These are phyloP conservation scores for Aspergillus latus DNA, from an alignment of 2,329 filamentous ascomycete genomes.

Conservation along the genomic window DNA sequence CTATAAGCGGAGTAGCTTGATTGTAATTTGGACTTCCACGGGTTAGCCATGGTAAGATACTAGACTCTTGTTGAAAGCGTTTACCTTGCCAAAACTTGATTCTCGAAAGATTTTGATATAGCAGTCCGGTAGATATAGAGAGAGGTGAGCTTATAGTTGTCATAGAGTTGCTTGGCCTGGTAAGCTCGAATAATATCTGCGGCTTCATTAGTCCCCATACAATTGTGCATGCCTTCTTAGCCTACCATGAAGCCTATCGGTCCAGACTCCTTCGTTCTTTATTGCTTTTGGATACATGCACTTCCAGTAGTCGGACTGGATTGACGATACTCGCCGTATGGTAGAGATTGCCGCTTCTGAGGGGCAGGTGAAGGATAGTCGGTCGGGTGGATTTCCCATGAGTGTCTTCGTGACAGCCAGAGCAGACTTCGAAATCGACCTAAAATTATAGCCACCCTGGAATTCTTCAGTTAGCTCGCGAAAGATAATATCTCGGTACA, in stretches of 20 bases:
- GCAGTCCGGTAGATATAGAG: constrained; percentile 74
- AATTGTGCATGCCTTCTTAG: not conserved
- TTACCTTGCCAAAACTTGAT: constrained; percentile 79
- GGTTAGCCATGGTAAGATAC: not conserved
- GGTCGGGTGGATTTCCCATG: constrained; percentile 88
- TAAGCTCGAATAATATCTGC: constrained; percentile 73
- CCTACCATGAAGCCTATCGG: constrained; percentile 63
- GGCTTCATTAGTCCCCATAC: constrained; percentile 1
- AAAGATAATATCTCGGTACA: not conserved
- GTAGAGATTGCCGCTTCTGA: constrained; percentile 56
- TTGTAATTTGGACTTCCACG: constrained; percentile 61
- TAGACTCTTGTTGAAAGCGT: constrained; percentile 16
- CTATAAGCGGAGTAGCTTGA: constrained; percentile 65
- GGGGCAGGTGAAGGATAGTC: constrained; percentile 49
- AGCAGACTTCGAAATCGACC: constrained; percentile 88
- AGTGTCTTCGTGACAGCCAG: constrained; percentile 87
- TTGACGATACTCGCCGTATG: constrained; percentile 57
- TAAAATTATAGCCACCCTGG: constrained; percentile 87
- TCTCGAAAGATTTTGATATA: constrained; percentile 75
- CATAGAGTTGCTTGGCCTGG: constrained; percentile 69
- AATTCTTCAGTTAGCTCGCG: not conserved
- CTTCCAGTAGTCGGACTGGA: constrained; percentile 74
- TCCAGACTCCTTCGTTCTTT: constrained; percentile 29
- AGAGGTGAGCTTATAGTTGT: constrained; percentile 74
- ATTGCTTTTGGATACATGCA: constrained; percentile 71